Evolutionary conservation across 306 rosid genomes (phyloP).

Genomic region (Argentina anserina): DNA sequence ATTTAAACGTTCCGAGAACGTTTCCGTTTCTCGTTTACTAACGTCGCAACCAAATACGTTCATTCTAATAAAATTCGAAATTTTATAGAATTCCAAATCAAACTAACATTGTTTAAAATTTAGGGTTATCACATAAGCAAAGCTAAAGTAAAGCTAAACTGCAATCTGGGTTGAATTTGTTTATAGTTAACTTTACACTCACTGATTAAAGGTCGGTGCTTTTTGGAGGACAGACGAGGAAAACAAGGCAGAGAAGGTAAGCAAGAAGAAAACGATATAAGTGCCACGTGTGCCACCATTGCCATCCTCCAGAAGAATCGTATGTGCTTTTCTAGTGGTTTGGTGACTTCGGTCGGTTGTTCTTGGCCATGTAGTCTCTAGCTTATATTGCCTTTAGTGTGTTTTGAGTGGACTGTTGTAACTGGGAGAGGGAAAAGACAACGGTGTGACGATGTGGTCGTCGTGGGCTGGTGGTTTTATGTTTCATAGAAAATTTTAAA

Average conservation of each 20-base stretch:
- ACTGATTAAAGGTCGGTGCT: slow-evolving; percentile 48
- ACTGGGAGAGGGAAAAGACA: background rate
- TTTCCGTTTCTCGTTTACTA: no score
- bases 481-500: background rate
- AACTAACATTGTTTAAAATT: no score
- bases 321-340: background rate
- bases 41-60: no score
- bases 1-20: no score
- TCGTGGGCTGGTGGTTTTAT: background rate
- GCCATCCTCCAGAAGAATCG: background rate
- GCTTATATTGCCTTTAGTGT: slow-evolving; percentile 5
- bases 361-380: background rate
- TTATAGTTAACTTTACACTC: slow-evolving; percentile 21
- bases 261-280: slow-evolving; percentile 40
- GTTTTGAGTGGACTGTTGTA: background rate
- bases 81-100: no score
- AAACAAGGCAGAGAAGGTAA: slow-evolving; percentile 40
- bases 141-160: slow-evolving; percentile 9
- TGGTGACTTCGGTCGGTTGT: background rate
- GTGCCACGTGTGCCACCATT: slow-evolving; percentile 50
- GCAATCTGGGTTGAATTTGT: background rate
- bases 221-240: slow-evolving; percentile 42
- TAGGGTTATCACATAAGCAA: no score
- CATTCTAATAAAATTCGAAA: no score
- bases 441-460: background rate